phyloP scores from a whole-genome alignment of 169 alveolate species.

The Cryptosporidium sp. region DNA sequence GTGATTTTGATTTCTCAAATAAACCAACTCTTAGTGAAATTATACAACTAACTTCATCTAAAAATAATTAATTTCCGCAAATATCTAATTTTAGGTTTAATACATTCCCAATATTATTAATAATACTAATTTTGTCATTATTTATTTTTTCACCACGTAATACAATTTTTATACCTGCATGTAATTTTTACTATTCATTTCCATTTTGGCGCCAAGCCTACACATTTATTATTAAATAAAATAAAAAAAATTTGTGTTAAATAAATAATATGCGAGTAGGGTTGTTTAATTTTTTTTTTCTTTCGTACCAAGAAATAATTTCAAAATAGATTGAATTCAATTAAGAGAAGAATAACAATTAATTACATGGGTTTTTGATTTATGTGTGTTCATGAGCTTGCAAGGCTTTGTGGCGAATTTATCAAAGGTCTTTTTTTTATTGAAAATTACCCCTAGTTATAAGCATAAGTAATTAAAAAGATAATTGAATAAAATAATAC shows the following conservation, averaged over 20 bases:
- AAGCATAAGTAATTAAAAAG: conserved; percentile 1
- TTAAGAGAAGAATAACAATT: background rate
- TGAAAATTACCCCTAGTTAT: background rate
- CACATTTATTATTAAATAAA: background rate
- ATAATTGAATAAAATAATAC: background rate
- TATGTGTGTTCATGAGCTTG: background rate
- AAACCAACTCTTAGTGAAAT: conserved; percentile 21
- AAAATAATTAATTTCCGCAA: background rate
- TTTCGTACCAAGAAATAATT: background rate
- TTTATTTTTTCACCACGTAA: background rate
- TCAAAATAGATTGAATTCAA: background rate
- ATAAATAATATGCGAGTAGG: background rate
- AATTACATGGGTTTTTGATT: background rate
- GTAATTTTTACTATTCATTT: conserved; percentile 33
- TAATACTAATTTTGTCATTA: background rate
- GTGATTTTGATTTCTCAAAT: conserved; percentile 37
- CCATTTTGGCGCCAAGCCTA: conserved; percentile 5
- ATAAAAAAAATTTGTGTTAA: conserved; percentile 9
- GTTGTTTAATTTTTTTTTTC: background rate
- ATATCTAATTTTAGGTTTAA: background rate
- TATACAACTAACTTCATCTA: background rate
- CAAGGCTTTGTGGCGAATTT: background rate
- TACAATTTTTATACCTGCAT: background rate
- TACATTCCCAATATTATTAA: background rate
- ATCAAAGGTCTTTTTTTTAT: background rate